These are phyloP conservation scores for Eucalyptus coolabah DNA, from an alignment of 345 rosid genomes.

Conservation along the genomic window DNA sequence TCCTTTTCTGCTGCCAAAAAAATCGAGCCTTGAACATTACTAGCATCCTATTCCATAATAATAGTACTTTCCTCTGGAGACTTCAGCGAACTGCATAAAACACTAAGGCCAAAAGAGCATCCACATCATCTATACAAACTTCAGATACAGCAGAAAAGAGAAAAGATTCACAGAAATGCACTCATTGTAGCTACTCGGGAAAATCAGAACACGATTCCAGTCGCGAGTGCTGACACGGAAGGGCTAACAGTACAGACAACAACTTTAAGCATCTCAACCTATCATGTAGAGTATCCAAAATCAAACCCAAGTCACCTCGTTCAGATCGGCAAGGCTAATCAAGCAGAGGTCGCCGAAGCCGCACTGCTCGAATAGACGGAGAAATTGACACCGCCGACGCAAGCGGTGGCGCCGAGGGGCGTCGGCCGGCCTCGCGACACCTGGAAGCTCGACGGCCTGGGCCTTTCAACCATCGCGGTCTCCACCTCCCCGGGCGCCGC, in stretches of 20 bases:
- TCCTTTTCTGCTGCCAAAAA: background rate
- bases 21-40: background rate
- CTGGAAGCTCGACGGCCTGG: slow-evolving; percentile 11
- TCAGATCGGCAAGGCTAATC: slow-evolving; percentile 48
- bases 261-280: background rate
- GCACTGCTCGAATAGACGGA: slow-evolving; percentile 67
- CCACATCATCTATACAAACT: background rate
- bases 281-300: background rate
- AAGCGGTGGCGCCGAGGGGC: slow-evolving; percentile 70
- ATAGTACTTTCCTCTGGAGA: background rate
- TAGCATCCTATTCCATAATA: background rate
- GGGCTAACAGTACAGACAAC: background rate
- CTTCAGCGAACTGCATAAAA: background rate
- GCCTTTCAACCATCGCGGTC: slow-evolving; percentile 38
- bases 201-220: background rate
- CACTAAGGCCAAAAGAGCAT: background rate
- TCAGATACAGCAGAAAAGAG: background rate
- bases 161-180: background rate
- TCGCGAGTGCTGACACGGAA: background rate
- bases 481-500: slow-evolving; percentile 6
- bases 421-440: slow-evolving; percentile 49
- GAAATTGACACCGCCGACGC: slow-evolving; percentile 78
- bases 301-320: slow-evolving; percentile 22
- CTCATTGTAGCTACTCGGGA: background rate
- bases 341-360: slow-evolving; percentile 69